phyloP scores from a whole-genome alignment of 768 basidiomycete species.

The Gloeopeniophorella convolvens region DNA sequence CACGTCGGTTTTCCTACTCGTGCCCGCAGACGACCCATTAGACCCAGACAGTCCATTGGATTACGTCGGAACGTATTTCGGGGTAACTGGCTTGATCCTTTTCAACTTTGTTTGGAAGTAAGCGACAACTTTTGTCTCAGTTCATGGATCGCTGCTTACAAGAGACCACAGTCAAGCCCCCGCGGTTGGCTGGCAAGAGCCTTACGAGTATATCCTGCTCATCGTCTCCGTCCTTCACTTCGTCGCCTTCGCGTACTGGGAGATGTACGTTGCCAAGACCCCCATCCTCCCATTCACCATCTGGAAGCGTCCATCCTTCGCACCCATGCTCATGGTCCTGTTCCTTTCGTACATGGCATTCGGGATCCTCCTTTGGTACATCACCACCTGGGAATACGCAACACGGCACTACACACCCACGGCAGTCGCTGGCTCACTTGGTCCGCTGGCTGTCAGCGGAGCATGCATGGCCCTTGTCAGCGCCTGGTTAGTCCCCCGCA shows the following conservation, averaged over 20 bases:
- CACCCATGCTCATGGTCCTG: background rate
- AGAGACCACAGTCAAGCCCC: constrained; percentile 4
- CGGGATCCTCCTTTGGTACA: constrained; percentile 10
- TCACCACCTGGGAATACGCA: background rate
- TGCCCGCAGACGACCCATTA: background rate
- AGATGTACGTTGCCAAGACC: background rate
- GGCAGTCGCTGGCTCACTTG: background rate
- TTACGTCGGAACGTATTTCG: background rate
- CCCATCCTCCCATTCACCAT: constrained; percentile 5
- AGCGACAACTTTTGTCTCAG: background rate
- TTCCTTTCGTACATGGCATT: constrained; percentile 5
- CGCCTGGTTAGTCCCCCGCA: background rate
- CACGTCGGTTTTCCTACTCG: background rate
- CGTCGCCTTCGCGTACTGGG: constrained; percentile 1
- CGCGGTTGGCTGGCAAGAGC: constrained; percentile 1
- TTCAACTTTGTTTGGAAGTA: constrained; percentile 16
- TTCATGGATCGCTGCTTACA: background rate
- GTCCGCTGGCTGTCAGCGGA: background rate
- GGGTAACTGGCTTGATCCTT: constrained; percentile 1
- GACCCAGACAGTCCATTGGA: background rate
- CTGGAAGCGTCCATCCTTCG: constrained; percentile 7
- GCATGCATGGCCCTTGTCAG: background rate
- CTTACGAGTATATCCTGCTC: constrained; percentile 9
- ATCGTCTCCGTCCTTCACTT: constrained; percentile 4
- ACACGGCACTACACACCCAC: background rate